Base-by-base conservation (phyloP, 2,329 filamentous ascomycete genomes). In the Diplocarpon rosae region DNA sequence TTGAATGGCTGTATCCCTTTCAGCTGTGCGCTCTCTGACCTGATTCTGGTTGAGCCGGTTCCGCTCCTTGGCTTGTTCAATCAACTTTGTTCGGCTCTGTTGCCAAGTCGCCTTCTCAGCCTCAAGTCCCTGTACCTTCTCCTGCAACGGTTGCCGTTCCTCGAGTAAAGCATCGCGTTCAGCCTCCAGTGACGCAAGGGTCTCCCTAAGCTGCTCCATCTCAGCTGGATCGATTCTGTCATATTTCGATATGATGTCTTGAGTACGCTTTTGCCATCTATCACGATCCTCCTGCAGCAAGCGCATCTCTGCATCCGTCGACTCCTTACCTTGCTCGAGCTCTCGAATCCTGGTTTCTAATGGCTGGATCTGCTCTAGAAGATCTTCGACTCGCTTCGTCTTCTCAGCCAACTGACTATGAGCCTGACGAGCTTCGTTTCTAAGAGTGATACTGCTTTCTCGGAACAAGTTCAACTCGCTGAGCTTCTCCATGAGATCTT, bases 401-500 rank as follows among this genome's bases (percentile, higher is more conserved):
- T 87, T 92, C 57, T 87, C 82, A 0, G 77, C 69, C 17, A 95
- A 71, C 52, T 86, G 80, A 11, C 79, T 71, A 54, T 92, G 85
- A 1, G 86, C 78, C 56, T 88, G 82, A 44, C 83, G 78, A 48
- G 85, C 80, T 61, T 98, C 89, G 54, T 85, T 87, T 35, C 93
- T 85, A 13, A 98, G 72, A 1, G 90, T 92, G 45, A 85, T 85
- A 56, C 85, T 95, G 68, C 89, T 95, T 66, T 98, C 92, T 10
- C 92, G 84, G 70, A 93, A 94, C 13, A 95, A 72, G 57, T 98
- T 98, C 48, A 98, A 77, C 64, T 98, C 88, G 58, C 94, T 92
- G 49, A 98, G 76, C 52, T 93, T 95, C 53, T 93, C 82, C 78
- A 95, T 88, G 4, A 98, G 74, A 57, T 94, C 88, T 59, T 85